Percentiles rank a stretch among this genome's conserved stretches.
phyloP scores from a whole-genome alignment of 768 basidiomycete genomes.

The Trametes maxima region DNA sequence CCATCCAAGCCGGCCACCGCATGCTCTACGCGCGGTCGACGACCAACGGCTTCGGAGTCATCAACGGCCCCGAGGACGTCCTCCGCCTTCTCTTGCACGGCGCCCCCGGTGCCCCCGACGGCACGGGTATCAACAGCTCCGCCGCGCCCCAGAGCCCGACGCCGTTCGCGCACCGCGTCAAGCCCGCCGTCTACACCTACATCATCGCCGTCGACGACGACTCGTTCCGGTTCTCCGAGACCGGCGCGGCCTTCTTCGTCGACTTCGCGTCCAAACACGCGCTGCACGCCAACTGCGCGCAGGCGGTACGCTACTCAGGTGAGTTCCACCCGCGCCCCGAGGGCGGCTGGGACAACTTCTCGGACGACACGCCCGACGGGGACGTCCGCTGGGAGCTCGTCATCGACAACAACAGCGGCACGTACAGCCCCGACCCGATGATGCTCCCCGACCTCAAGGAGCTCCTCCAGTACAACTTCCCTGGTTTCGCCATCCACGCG shows the following conservation, averaged over 20 bases:
- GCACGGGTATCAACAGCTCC: not conserved
- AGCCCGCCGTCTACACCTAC: conserved; percentile 86
- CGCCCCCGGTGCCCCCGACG: conserved; percentile 22
- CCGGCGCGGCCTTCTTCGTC: conserved; percentile 84
- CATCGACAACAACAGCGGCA: conserved; percentile 86
- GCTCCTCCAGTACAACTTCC: conserved; percentile 75
- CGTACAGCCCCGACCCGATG: conserved; percentile 72
- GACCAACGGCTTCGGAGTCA: conserved; percentile 61
- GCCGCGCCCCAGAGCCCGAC: conserved; percentile 16
- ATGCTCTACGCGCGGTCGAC: conserved; percentile 74
- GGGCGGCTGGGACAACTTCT: conserved; percentile 69
- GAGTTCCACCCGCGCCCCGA: conserved; percentile 78
- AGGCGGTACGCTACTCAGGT: conserved; percentile 69
- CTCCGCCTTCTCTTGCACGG: conserved; percentile 51
- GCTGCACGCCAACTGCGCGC: conserved; percentile 73
- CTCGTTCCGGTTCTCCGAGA: conserved; percentile 82
- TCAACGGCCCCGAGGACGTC: conserved; percentile 52
- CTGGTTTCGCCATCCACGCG: conserved; percentile 58
- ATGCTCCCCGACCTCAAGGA: conserved; percentile 62
- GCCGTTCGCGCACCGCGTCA: conserved; percentile 51
- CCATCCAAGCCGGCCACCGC: conserved; percentile 72
- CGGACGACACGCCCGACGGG: conserved; percentile 53
- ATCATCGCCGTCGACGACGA: conserved; percentile 77
- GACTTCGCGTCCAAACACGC: conserved; percentile 89
- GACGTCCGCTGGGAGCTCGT: conserved; percentile 78